A percentile compares a stretch with the other conserved stretches of the same genome.
These are phyloP conservation scores for Penicillium verrucosum DNA, from an alignment of 2,329 filamentous ascomycete species.

Conservation along the genomic window DNA sequence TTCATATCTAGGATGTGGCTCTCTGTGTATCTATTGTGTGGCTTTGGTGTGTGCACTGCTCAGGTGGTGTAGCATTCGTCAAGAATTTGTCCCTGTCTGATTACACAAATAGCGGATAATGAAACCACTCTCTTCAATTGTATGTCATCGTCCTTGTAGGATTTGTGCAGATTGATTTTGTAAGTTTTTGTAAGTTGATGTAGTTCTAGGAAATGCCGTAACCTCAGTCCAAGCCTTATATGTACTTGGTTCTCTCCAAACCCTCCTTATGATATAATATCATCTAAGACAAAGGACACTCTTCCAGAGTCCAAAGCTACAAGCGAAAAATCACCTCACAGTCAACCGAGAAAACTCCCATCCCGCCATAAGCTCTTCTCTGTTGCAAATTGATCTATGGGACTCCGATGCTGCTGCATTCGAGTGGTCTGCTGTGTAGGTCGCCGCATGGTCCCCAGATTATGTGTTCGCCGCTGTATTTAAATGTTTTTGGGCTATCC, in stretches of 20 bases:
- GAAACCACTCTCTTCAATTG: neutral
- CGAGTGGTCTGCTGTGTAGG: slow-evolving; percentile 37
- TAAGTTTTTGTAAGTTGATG: neutral
- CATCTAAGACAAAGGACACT: neutral
- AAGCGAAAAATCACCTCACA: neutral
- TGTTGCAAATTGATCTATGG: slow-evolving; percentile 49
- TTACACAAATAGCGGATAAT: slow-evolving; percentile 9
- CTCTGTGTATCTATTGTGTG: slow-evolving; percentile 5
- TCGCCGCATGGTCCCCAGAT: slow-evolving; percentile 43
- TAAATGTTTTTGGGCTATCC: neutral
- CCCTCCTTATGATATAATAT: neutral
- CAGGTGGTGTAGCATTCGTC: neutral
- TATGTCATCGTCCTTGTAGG: neutral
- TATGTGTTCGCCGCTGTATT: slow-evolving; percentile 31
- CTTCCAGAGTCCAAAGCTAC: neutral
- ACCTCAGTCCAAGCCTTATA: neutral
- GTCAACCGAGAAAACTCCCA: neutral
- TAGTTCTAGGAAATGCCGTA: neutral
- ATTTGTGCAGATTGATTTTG: neutral
- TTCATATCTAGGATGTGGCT: slow-evolving; percentile 3
- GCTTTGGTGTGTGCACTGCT: neutral
- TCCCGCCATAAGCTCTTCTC: slow-evolving; percentile 8
- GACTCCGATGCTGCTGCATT: slow-evolving; percentile 46
- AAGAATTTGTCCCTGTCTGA: neutral
- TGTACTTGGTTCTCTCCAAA: neutral